Base-by-base conservation (phyloP, 441 rosid genomes). In the Populus hybrid region DNA sequence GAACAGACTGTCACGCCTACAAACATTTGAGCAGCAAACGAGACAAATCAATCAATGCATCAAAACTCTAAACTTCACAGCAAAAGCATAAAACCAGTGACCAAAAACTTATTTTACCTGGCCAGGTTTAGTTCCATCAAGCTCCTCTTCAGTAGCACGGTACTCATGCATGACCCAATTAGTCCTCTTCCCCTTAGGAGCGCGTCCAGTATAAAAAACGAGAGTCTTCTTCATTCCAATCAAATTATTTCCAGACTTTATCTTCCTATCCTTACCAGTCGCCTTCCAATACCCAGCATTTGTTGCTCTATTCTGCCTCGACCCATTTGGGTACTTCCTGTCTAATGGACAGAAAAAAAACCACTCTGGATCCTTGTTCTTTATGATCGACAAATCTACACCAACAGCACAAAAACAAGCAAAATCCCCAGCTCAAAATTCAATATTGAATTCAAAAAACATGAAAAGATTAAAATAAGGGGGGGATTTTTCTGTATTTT, bases 101-200 rank as follows among this genome's bases (percentile, higher is more conserved):
- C 28, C 28, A 61, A 4, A 61, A 21, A 61, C 28, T 61, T 2
- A 61, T 9, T 69, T 34, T 82, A 88, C 98, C 95, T 93, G 97
- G 68, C 97, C 95, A 64, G 97, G 85, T 38, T 87, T 86, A 2
- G 94, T 87, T 63, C 97, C 95, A 74, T 91, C 91, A 69, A 95
- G 93, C 78, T 95, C 97, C 26, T 89, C 78, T 50, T 85, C 82
- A 0, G 93, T 90, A 3, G 99, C 84, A 1, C 97, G 93, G 54
- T 92, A 95, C 86, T 95, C 99, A 5, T 95, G 99, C 85, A 93
- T 90, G 73, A 95, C 89, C 99, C 99, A 95, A 79, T 84, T 70
- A 61, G 99, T 95, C 46, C 96, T 78, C 11, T 66, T 40, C 0
- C 94, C 97, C 1, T 67, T 89, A 14, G 96, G 97, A 85, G 97